These are phyloP conservation scores for Dovyalis caffra DNA, from an alignment of 345 rosid genomes.

Conservation along the genomic window DNA sequence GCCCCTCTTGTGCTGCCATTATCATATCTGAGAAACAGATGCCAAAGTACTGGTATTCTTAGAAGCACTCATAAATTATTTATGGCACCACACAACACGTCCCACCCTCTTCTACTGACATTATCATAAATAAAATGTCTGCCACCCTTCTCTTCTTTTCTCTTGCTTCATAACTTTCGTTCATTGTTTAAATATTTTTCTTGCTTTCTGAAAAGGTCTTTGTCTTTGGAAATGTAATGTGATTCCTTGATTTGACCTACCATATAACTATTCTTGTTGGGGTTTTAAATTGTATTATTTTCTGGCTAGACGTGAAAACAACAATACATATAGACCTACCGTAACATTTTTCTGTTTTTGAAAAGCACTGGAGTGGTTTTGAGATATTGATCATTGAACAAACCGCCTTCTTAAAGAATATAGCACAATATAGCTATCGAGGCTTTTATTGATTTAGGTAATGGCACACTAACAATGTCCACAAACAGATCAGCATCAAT, in stretches of 20 bases:
- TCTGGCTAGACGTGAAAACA: background rate
- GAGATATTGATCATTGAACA: background rate
- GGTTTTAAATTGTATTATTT: background rate
- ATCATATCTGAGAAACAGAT: conserved; percentile 14
- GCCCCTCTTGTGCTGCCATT: conserved; percentile 37
- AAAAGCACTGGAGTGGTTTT: background rate
- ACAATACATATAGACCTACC: background rate
- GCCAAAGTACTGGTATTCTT: conserved; percentile 11
- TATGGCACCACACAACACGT: conserved; percentile 15
- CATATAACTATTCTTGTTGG: background rate
- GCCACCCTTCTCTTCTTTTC: background rate
- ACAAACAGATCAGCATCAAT: conserved; percentile 26
- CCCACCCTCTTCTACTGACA: conserved; percentile 29
- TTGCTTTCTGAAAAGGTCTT: background rate
- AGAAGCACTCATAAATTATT: conserved; percentile 23
- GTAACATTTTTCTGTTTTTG: too few relatives aligned
- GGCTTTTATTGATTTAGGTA: conserved; percentile 24
- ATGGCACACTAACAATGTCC: conserved; percentile 17
- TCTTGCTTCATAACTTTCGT: conserved; percentile 14
- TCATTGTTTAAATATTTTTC: background rate
- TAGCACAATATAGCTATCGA: background rate
- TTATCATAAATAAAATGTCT: conserved; percentile 32
- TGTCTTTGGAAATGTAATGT: background rate
- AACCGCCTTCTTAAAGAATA: background rate
- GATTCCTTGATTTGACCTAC: conserved; percentile 1